Evolutionary conservation across 306 rosid genomes (phyloP), one percentile per base, ranked within the genome.

Genomic region (Glycine latifolia): DNA sequence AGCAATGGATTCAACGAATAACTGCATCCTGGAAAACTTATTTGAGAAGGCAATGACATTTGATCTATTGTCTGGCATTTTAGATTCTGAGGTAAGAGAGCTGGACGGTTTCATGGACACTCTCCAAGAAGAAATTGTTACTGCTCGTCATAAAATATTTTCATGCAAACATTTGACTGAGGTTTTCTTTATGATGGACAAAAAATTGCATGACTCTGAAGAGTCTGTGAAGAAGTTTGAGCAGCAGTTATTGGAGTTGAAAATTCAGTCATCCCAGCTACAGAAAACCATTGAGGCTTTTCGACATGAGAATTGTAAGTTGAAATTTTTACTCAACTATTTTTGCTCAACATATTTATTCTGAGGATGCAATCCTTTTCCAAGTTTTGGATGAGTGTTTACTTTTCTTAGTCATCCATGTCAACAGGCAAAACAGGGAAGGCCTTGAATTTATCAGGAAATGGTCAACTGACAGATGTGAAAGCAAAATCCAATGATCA

Each of bases 1-100:
- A 81, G 85, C 85, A 60, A 78, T 89, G 89, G 86, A 82, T 43
- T 59, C 84, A 4, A 74, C 63, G 73, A 84, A 86, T 83, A 75
- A 80, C 85, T 62, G 77, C 78, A 48, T 85, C 61, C 79, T 89
- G 10, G 77, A 62, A 9, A 92, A 80, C 37, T 86, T 85, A 12
- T 73, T 89, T 80, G 94, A 88, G 82, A 89, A 87, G 86, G 89
- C 89, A 37, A 82, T 93, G 90, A 72, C 79, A 54, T 89, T 89
- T 76, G 94, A 92, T 87, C 89, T 90, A 52, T 86, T 92, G 88
- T 93, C 92, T 54, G 87, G 87, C 78, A 79, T 96, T 82, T 89
- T 96, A 73, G 92, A 89, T 82, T 89, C 92, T 12, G 99, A 93
- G 92, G 97, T 89, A 82, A 89, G 90, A 91, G 97, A 89, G 91